Base-by-base conservation (phyloP, 148 eudicot genomes). In the Mesembryanthemum crystallinum region DNA sequence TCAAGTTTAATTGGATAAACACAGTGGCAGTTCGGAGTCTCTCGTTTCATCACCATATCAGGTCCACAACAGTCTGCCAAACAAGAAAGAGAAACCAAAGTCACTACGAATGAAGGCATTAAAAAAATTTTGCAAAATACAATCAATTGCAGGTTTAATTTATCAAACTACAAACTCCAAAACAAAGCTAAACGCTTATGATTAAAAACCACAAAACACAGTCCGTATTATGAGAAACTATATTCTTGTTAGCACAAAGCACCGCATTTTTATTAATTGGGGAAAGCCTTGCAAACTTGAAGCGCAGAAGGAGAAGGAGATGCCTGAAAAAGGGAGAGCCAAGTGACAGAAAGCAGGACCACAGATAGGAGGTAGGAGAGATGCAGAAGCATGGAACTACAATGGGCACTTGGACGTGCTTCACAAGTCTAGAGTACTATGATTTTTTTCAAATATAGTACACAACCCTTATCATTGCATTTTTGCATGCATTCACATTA, bases 1-100 rank as follows among this genome's bases (percentile, higher is more conserved):
- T 95, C 98, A 71, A 95, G 81, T 82, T 90, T 92, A 67, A 95
- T 86, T 42, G 98, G 98, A 89, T 92, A 92, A 25, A 84, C 92
- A 83, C 98, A 95, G 64, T 92, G 88, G 88, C 98, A 95, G 64
- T 80, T 91, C 49, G 79, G 85, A 73, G 79, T 86, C 71, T 86
- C 96, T 79, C 96, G 92, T 80, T 89, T 87, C 67, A 75, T 80
- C 79, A 95, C 98, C 96, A 87, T 92, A 81, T 85, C 85, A 67
- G 88, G 89, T 82, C 89, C 89, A 81, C 98, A 95, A 83, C 98
- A 95, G 61, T 82, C 98, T 95, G 88, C 30, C 71, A 76, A 78
- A 74, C 17, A 63, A 82, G 45, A 69, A 78, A 76, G 35, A 63
- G 66, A 25, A 27, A 8, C 7, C 55, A 69, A 75, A 71, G 73